Base-by-base conservation (phyloP, 208 protist genomes). In the Porcisia deanei region DNA sequence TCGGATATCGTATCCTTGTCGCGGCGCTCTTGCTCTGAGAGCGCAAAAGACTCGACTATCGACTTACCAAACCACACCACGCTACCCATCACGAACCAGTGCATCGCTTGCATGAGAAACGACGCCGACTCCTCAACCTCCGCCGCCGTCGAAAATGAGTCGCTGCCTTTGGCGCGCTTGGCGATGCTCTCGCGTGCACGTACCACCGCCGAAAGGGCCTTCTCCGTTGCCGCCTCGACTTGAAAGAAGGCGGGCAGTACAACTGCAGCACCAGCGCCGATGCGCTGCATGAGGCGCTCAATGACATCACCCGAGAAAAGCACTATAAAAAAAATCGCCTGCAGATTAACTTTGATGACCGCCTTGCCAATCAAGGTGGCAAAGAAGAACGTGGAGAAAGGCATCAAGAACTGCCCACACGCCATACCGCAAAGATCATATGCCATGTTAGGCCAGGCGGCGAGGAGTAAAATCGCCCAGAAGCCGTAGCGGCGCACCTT, bases 401-500 rank as follows among this genome's bases (percentile, higher is more conserved):
- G 98, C 82, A 99, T 98, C 30, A 97, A 79, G 63, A 98, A 99
- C 73, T 98, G 94, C 14, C 98, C 98, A 80, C 97, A 99, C 45
- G 96, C 96, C 83, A 99, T 93, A 59, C 98, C 98, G 80, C 97
- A 98, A 53, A 99, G 84, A 85, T 99, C 98, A 80, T 99, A 99
- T n/a, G 98, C 91, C 86, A 98, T 98, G 79, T 99, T 99, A 43
- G 98, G 98, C 87, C 98, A 98, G 71, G 97, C 93, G 8, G 97
- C 91, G 30, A 99, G 91, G 63, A 98, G 78, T 43, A 99, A 77
- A 47, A 99, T 94, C 18, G 95, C 97, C 87, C 94, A 97, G 86
- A 99, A 99, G 63, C 96, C 96, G 83, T 92, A 96, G 4, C 83
- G 88, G 83, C 89, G 71, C 66, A 97, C 92, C 75, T 89, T 94